Percentiles rank a stretch among this genome's conserved stretches.
Conservation (phyloP, 148 eudicot genomes). For the Linanthus parryae region DNA sequence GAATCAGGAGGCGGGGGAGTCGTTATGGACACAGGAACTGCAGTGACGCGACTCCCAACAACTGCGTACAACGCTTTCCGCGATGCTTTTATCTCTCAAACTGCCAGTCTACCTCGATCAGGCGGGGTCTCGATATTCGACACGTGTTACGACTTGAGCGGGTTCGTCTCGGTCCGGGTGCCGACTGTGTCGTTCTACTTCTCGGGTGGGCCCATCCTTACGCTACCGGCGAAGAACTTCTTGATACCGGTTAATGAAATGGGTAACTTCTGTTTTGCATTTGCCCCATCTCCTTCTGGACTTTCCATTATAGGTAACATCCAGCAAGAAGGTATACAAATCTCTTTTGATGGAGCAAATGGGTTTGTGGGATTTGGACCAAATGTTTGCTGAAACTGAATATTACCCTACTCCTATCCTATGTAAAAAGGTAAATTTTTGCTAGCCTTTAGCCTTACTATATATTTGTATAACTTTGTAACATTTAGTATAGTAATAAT, state of each 20-base stretch:
- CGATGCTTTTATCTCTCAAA: constrained; percentile 49
- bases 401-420: too few species aligned
- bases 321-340: constrained; percentile 94
- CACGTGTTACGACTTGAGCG: constrained; percentile 71
- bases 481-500: too few species aligned
- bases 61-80: constrained; percentile 64
- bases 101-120: constrained; percentile 53
- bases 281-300: constrained; percentile 63
- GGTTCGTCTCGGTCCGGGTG: constrained; percentile 65
- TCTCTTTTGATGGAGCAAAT: constrained; percentile 70
- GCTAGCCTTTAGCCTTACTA: too few species aligned
- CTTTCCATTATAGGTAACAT: constrained; percentile 82
- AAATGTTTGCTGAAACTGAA: constrained; percentile 78
- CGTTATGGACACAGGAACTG: constrained; percentile 88
- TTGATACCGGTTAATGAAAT: constrained; percentile 67
- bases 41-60: constrained; percentile 68
- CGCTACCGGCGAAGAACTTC: constrained; percentile 80
- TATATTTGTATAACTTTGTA: too few species aligned
- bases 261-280: constrained; percentile 89
- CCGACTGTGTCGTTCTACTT: constrained; percentile 90
- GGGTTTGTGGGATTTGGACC: constrained; percentile 93
- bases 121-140: constrained; percentile 57
- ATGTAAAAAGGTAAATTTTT: too few species aligned
- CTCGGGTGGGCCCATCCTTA: constrained; percentile 63
- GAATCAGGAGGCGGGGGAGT: constrained; percentile 68